A percentile compares a stretch with the other conserved stretches of the same genome.
These are phyloP conservation scores for Wickerhamomyces sp. DNA, from an alignment of 1,139 yeast species.

Conservation along the genomic window DNA sequence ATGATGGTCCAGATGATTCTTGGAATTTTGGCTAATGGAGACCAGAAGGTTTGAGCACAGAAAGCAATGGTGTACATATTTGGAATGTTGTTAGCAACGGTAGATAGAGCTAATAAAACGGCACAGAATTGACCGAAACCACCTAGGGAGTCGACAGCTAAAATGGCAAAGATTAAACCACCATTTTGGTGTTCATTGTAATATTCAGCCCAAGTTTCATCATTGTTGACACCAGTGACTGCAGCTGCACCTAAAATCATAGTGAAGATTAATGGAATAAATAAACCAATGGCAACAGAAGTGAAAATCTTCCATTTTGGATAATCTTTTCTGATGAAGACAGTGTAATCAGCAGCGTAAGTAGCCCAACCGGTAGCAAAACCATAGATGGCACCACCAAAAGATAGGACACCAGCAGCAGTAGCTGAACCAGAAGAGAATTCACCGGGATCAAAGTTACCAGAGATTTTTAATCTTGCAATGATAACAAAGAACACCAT, in stretches of 20 bases:
- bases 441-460: slow-evolving; percentile 47
- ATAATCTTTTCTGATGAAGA: slow-evolving; percentile 68
- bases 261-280: slow-evolving; percentile 65
- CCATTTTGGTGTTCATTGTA: slow-evolving; percentile 52
- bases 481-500: slow-evolving; percentile 72
- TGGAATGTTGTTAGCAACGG: slow-evolving; percentile 86
- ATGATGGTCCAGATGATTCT: slow-evolving; percentile 73
- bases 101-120: slow-evolving; percentile 75
- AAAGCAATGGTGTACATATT: slow-evolving; percentile 89
- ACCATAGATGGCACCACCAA: slow-evolving; percentile 83
- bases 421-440: slow-evolving; percentile 45
- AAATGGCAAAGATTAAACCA: slow-evolving; percentile 73
- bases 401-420: slow-evolving; percentile 77
- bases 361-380: slow-evolving; percentile 96
- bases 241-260: slow-evolving; percentile 87
- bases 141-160: slow-evolving; percentile 73
- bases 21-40: slow-evolving; percentile 65
- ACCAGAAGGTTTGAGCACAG: slow-evolving; percentile 80
- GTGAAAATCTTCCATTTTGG: slow-evolving; percentile 56
- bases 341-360: slow-evolving; percentile 89
- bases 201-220: slow-evolving; percentile 43
- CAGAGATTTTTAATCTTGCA: slow-evolving; percentile 66
- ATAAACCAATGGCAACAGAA: slow-evolving; percentile 59
- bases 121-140: slow-evolving; percentile 88
- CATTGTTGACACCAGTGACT: slow-evolving; percentile 50